These are phyloP conservation scores for Blepharisma japonicum DNA, from an alignment of 73 alveolate genomes.

Conservation along the genomic window DNA sequence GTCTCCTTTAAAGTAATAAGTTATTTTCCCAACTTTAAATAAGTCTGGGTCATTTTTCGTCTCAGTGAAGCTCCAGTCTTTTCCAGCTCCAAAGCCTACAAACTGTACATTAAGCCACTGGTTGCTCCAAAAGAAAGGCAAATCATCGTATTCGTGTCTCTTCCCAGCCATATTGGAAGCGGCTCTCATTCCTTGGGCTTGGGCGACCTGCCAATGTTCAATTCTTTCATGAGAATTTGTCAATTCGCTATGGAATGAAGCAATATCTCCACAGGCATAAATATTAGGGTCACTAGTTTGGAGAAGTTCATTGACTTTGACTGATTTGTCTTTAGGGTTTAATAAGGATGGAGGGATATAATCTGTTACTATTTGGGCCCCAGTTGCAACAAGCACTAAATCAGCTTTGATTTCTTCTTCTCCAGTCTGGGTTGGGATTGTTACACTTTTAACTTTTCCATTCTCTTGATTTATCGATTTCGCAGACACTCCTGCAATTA, in stretches of 20 bases:
- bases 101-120: background rate
- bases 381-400: conserved; percentile 77
- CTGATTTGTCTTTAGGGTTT: conserved; percentile 51
- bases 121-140: conserved; percentile 90
- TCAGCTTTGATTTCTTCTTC: conserved; percentile 62
- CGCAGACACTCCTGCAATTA: conserved; percentile 38
- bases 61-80: background rate
- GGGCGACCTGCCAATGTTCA: conserved; percentile 81
- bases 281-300: conserved; percentile 62
- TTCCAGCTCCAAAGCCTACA: background rate
- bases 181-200: conserved; percentile 67
- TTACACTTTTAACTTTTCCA: conserved; percentile 56
- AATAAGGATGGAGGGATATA: conserved; percentile 44
- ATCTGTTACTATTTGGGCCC: conserved; percentile 65
- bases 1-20: conserved; percentile 31
- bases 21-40: background rate
- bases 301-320: conserved; percentile 70
- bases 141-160: conserved; percentile 51
- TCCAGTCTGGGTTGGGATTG: conserved; percentile 56
- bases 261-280: conserved; percentile 90
- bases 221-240: conserved; percentile 75
- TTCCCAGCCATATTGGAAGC: conserved; percentile 86
- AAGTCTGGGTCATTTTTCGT: background rate
- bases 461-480: conserved; percentile 53
- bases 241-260: conserved; percentile 70